Conservation (phyloP, 1,284 basidiomycete genomes). For the Pseudozyma sp. region DNA sequence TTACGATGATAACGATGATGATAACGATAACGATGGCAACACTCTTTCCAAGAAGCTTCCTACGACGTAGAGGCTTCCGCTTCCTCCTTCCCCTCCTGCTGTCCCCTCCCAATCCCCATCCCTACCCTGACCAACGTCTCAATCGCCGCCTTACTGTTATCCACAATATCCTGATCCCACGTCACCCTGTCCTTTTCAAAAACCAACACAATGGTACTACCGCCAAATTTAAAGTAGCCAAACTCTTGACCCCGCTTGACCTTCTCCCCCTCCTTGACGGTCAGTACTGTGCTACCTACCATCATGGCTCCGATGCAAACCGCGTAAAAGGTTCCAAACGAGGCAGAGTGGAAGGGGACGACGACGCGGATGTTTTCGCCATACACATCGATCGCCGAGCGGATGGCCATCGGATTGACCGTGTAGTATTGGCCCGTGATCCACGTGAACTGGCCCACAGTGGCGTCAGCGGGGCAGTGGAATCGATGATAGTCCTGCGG, state of each 20-base stretch:
- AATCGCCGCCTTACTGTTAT: constrained; percentile 75
- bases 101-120: constrained; percentile 52
- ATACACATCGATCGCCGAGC: constrained; percentile 85
- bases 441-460: constrained; percentile 71
- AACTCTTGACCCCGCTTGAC: constrained; percentile 88
- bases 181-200: constrained; percentile 79
- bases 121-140: constrained; percentile 80
- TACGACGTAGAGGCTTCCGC: too few species aligned
- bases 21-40: too few species aligned
- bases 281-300: constrained; percentile 78
- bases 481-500: constrained; percentile 94
- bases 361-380: constrained; percentile 82
- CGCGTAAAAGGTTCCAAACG: constrained; percentile 44
- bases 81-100: too few species aligned
- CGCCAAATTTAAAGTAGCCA: constrained; percentile 73
- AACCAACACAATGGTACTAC: constrained; percentile 62
- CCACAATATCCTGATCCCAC: constrained; percentile 91
- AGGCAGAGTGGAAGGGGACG: constrained; percentile 68
- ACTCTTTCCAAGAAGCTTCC: too few species aligned
- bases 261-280: constrained; percentile 82
- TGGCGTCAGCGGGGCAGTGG: constrained; percentile 89
- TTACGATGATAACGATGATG: too few species aligned
- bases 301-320: constrained; percentile 72
- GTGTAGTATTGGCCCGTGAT: constrained; percentile 69
- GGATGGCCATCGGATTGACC: constrained; percentile 82